These are phyloP conservation scores for Suillus clintonianus DNA, from an alignment of 768 basidiomycete species.

Conservation along the genomic window DNA sequence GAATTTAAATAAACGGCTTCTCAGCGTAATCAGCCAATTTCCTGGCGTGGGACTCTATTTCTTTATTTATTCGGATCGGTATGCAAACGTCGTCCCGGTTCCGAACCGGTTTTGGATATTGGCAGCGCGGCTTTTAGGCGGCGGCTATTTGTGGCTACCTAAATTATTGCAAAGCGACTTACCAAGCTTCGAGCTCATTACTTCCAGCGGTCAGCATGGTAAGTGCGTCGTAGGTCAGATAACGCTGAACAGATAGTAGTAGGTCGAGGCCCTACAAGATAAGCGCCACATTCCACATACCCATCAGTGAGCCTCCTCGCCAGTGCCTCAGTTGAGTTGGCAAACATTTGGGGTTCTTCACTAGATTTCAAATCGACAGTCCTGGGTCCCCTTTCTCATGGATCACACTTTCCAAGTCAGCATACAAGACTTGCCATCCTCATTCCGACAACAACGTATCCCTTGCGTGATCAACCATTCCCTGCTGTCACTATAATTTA, in stretches of 20 bases:
- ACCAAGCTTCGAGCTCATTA: no score
- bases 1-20: not conserved
- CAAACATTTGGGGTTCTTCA: not conserved
- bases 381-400: not conserved
- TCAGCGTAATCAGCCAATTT: not conserved
- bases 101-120: not conserved
- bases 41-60: not conserved
- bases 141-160: not conserved
- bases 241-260: no score
- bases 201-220: no score
- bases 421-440: not conserved
- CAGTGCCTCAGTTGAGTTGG: not conserved
- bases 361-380: not conserved
- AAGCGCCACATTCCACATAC: no score
- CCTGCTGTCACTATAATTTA: not conserved
- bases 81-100: not conserved
- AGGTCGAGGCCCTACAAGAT: not conserved
- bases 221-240: not conserved
- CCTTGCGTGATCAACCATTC: not conserved
- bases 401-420: not conserved
- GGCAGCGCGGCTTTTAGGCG: not conserved
- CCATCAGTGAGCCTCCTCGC: not conserved
- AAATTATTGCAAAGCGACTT: not conserved
- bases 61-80: not conserved
- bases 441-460: not conserved